Conservation (phyloP, 2,329 filamentous ascomycete species). For the Ceratocystis ficicola region DNA sequence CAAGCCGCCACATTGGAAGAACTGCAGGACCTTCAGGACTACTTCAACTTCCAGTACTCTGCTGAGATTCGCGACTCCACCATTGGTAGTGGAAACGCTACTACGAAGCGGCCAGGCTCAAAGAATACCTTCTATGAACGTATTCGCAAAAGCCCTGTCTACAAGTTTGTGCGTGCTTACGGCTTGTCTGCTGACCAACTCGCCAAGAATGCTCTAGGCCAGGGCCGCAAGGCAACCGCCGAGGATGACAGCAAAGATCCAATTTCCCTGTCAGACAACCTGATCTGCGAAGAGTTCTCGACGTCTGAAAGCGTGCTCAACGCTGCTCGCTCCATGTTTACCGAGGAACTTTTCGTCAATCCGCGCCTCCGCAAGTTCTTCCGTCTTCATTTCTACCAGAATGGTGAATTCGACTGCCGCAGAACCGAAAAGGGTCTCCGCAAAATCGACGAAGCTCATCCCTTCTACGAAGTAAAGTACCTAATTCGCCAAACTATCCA, state of each 20-base stretch:
- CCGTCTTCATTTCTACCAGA: constrained; percentile 69
- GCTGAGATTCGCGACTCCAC: constrained; percentile 70
- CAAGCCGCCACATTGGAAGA: constrained; percentile 82
- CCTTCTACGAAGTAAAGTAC: constrained; percentile 97
- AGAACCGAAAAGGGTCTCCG: constrained; percentile 89
- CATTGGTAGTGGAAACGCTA: constrained; percentile 48
- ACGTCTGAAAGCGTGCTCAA: constrained; percentile 64
- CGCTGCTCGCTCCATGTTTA: constrained; percentile 75
- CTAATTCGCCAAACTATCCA: constrained; percentile 75
- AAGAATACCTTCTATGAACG: constrained; percentile 73
- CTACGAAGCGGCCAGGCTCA: constrained; percentile 68
- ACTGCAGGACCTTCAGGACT: constrained; percentile 91
- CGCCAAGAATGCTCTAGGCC: constrained; percentile 70
- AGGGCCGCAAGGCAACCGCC: constrained; percentile 66
- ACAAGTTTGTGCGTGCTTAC: constrained; percentile 74
- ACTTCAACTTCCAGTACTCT: constrained; percentile 87
- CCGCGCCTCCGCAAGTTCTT: constrained; percentile 84
- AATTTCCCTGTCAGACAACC: constrained; percentile 72
- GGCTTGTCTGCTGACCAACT: constrained; percentile 82
- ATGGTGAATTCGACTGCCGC: constrained; percentile 72
- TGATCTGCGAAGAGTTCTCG: constrained; percentile 60
- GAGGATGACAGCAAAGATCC: constrained; percentile 74
- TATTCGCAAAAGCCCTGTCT: constrained; percentile 66
- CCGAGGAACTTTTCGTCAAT: constrained; percentile 78
- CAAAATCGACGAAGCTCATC: constrained; percentile 87